Evolutionary conservation across 208 protist genomes (phyloP).

Genomic region (Leishmania mexicana): DNA sequence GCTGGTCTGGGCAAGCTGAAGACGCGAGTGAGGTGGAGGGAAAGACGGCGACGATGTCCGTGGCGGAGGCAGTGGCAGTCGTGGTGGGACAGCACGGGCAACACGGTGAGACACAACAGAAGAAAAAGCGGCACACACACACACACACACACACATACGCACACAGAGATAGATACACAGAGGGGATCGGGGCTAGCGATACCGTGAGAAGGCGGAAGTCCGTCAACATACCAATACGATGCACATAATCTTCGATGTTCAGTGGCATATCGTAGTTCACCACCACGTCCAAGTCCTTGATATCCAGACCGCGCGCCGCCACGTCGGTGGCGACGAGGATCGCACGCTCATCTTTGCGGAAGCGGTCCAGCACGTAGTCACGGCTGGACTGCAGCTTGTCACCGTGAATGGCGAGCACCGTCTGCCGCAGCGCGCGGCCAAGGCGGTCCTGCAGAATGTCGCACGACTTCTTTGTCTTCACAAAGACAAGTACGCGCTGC

Average conservation of each 20-base stretch:
- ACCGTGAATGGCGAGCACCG: conserved; percentile 87
- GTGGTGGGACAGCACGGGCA: not conserved
- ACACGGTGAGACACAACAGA: not conserved
- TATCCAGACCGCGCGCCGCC: conserved; percentile 95
- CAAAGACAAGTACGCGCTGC: conserved; percentile 91
- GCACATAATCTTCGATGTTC: conserved; percentile 98
- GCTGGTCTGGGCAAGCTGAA: not conserved
- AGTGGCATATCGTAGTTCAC: conserved; percentile 99
- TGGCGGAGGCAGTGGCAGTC: not conserved
- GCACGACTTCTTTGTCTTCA: conserved; percentile 84
- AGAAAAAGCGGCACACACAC: not conserved
- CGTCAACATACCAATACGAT: conserved; percentile 96
- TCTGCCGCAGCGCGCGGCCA: conserved; percentile 54
- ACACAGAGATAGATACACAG: not conserved
- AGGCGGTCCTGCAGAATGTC: conserved; percentile 79
- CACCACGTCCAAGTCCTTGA: conserved; percentile 98
- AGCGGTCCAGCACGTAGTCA: conserved; percentile 90
- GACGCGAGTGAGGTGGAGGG: not conserved
- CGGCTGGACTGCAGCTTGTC: conserved; percentile 92
- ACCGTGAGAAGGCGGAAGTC: conserved; percentile 31
- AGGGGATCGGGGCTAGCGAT: conserved; percentile 14
- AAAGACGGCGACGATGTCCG: not conserved
- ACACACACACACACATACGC: not conserved
- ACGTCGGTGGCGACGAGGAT: conserved; percentile 94
- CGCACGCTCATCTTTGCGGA: conserved; percentile 59